Evolutionary conservation across 345 rosid species (phyloP).

Genomic region (Kandelia obovata): DNA sequence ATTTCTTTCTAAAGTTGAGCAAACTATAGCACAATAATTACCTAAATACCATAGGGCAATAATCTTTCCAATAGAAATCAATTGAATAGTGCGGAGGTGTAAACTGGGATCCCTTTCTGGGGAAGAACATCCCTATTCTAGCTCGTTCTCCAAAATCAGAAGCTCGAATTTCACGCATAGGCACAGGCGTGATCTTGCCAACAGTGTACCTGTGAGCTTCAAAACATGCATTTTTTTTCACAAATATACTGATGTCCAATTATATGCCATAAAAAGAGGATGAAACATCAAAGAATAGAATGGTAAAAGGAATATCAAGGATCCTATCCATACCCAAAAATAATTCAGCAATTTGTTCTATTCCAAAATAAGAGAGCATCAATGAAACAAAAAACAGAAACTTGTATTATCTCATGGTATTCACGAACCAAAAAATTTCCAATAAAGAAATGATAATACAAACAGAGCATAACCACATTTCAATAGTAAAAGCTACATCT

Average conservation of each 20-base stretch:
- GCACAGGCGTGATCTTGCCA: slow-evolving; percentile 94
- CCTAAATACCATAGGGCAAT: slow-evolving; percentile 99
- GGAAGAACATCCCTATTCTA: slow-evolving; percentile 89
- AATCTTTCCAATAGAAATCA: slow-evolving; percentile 92
- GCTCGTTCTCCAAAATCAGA: slow-evolving; percentile 95
- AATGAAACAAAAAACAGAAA: too few species aligned
- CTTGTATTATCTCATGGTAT: too few species aligned
- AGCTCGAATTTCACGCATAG: slow-evolving; percentile 75
- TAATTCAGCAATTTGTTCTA: too few species aligned
- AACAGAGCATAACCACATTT: neutral
- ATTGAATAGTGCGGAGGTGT: slow-evolving; percentile 89
- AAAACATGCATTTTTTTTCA: slow-evolving; percentile 25
- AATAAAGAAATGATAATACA: too few species aligned
- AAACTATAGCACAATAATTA: slow-evolving; percentile 21
- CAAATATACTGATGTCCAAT: slow-evolving; percentile 7
- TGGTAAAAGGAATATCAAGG: too few species aligned
- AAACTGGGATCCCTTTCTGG: slow-evolving; percentile 73
- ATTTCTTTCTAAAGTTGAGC: slow-evolving; percentile 4
- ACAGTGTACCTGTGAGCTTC: slow-evolving; percentile 79
- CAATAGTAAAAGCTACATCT: neutral
- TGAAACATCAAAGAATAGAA: neutral
- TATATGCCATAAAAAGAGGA: neutral
- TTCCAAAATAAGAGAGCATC: too few species aligned
- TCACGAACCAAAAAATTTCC: too few species aligned
- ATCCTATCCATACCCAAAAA: too few species aligned